Evolutionary conservation across 2,329 filamentous ascomycete species (phyloP).

Genomic region (Verticillium dahliae): DNA sequence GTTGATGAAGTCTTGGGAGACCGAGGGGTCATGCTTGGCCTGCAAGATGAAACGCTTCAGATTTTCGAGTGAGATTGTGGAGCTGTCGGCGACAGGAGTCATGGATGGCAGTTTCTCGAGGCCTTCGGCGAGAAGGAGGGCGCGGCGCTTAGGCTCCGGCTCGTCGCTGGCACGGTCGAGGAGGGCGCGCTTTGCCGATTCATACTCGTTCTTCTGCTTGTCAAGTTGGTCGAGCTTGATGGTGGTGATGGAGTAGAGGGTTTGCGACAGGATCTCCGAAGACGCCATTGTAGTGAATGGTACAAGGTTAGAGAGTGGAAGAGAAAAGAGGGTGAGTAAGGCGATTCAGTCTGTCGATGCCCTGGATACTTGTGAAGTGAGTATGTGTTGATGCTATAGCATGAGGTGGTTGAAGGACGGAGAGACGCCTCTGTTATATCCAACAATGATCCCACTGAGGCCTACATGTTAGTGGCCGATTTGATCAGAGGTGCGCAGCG

Average conservation of each 20-base stretch:
- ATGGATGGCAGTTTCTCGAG: constrained; percentile 25
- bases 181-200: constrained; percentile 35
- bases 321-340: neutral
- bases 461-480: neutral
- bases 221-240: constrained; percentile 52
- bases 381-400: neutral
- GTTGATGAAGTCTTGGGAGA: constrained; percentile 36
- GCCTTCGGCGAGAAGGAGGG: constrained; percentile 25
- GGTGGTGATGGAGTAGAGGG: constrained; percentile 45
- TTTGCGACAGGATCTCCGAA: constrained; percentile 37
- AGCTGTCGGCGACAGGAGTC: constrained; percentile 19
- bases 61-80: constrained; percentile 28
- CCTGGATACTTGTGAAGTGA: neutral
- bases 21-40: constrained; percentile 43
- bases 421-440: neutral
- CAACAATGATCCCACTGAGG: neutral
- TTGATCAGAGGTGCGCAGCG: neutral
- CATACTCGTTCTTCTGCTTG: constrained; percentile 42
- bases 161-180: constrained; percentile 20
- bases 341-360: neutral
- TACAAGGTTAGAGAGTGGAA: neutral
- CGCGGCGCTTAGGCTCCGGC: constrained; percentile 19
- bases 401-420: neutral
- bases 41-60: constrained; percentile 47
- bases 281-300: constrained; percentile 22